Conservation (phyloP, 257 asterid genomes). For the Solanum paucissectum region DNA sequence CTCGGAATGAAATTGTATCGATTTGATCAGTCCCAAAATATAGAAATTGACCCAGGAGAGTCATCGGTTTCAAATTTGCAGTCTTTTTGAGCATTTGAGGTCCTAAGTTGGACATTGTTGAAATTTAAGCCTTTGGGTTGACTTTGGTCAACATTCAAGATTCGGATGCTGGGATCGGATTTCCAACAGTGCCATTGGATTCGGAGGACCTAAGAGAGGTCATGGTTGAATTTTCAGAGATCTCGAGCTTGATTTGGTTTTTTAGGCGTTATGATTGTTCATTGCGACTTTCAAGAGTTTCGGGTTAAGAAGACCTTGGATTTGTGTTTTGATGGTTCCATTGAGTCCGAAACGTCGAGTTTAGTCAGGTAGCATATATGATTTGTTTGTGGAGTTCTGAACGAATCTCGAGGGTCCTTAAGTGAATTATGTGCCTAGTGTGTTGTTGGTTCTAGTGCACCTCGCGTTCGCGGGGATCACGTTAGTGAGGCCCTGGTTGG, state of each 20-base stretch:
- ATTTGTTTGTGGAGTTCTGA: background rate
- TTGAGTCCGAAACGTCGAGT: no score
- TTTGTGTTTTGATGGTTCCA: background rate
- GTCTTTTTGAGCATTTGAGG: background rate
- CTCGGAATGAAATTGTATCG: background rate
- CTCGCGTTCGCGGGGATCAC: background rate
- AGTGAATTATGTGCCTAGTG: no score
- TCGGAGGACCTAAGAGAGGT: background rate
- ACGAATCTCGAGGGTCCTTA: background rate
- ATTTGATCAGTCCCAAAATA: background rate
- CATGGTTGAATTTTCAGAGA: background rate
- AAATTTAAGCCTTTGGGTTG: background rate
- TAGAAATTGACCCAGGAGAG: background rate
- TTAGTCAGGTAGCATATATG: background rate
- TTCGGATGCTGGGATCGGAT: no score
- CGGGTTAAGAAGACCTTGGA: background rate
- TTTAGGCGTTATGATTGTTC: background rate
- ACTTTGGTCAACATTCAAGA: background rate
- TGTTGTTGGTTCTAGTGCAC: background rate
- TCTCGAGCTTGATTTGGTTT: background rate
- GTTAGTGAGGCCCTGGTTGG: no score
- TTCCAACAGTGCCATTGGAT: background rate
- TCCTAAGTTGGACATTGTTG: background rate
- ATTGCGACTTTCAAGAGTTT: background rate
- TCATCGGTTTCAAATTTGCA: background rate